These are phyloP conservation scores for Rhodotorula kratochvilovae DNA, from an alignment of 768 basidiomycete genomes.

Conservation along the genomic window DNA sequence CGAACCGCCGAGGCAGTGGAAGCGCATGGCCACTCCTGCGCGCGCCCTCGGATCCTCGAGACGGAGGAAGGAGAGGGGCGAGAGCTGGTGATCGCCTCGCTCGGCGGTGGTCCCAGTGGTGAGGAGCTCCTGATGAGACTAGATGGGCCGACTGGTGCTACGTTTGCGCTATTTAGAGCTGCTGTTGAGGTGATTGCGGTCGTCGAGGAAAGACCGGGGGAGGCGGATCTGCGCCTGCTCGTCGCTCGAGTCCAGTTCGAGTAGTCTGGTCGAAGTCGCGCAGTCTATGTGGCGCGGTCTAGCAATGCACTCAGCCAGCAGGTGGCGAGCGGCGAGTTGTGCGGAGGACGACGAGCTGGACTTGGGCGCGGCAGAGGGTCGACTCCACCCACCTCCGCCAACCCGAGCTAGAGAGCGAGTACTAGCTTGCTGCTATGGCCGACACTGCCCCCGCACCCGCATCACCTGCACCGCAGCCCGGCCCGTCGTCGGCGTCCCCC, in stretches of 20 bases:
- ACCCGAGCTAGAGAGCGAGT: too few relatives aligned
- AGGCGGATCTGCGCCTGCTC: too few relatives aligned
- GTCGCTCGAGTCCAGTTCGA: background rate
- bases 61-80: background rate
- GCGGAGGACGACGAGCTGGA: too few relatives aligned
- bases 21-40: slow-evolving; percentile 22
- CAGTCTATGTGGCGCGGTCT: too few relatives aligned
- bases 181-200: too few relatives aligned
- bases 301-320: background rate
- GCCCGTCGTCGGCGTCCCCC: background rate
- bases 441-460: background rate
- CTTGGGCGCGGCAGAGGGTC: background rate
- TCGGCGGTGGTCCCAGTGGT: background rate
- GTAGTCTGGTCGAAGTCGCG: background rate
- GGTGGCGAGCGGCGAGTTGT: too few relatives aligned
- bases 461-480: background rate
- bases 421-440: too few relatives aligned
- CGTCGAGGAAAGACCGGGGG: background rate
- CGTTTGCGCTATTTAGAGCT: too few relatives aligned
- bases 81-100: background rate
- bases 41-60: background rate
- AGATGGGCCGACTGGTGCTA: too few relatives aligned
- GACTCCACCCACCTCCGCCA: too few relatives aligned
- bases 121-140: background rate
- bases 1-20: slow-evolving; percentile 35